These are phyloP conservation scores for Dissophora ornata DNA, from an alignment of 192 early-diverging fungal genomes.

Conservation along the genomic window DNA sequence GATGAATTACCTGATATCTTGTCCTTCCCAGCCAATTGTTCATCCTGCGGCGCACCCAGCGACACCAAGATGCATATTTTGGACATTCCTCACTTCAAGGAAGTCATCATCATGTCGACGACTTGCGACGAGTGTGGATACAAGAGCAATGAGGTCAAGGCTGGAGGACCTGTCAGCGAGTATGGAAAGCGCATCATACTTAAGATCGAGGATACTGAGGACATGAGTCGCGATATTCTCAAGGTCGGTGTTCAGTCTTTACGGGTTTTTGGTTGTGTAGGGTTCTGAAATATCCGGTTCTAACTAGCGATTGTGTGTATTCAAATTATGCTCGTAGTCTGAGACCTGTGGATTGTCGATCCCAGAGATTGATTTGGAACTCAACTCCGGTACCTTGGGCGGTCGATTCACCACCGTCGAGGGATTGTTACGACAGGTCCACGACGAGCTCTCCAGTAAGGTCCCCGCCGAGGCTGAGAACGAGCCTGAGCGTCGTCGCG, in stretches of 20 bases:
- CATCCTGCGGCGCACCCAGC: conserved; percentile 77
- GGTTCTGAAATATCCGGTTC: no score
- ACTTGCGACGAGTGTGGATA: conserved; percentile 92
- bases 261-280: no score
- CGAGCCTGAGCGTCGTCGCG: conserved; percentile 58
- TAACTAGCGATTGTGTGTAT: no score
- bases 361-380: conserved; percentile 90
- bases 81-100: conserved; percentile 95
- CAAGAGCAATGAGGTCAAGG: conserved; percentile 97
- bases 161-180: conserved; percentile 85
- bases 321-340: conserved; percentile 60
- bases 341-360: conserved; percentile 92
- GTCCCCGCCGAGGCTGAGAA: conserved; percentile 81
- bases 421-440: conserved; percentile 88
- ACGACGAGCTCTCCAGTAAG: conserved; percentile 81
- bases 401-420: conserved; percentile 97
- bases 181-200: conserved; percentile 86
- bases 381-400: conserved; percentile 89
- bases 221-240: conserved; percentile 91
- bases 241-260: no score
- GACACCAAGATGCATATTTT: conserved; percentile 93
- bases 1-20: conserved; percentile 78
- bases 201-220: conserved; percentile 84
- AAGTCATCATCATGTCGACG: conserved; percentile 96
- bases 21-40: conserved; percentile 88